Evolutionary conservation across 768 basidiomycete species (phyloP), one percentile per base, ranked within the genome.

Genomic region (Leccinum olivaceopallidum): DNA sequence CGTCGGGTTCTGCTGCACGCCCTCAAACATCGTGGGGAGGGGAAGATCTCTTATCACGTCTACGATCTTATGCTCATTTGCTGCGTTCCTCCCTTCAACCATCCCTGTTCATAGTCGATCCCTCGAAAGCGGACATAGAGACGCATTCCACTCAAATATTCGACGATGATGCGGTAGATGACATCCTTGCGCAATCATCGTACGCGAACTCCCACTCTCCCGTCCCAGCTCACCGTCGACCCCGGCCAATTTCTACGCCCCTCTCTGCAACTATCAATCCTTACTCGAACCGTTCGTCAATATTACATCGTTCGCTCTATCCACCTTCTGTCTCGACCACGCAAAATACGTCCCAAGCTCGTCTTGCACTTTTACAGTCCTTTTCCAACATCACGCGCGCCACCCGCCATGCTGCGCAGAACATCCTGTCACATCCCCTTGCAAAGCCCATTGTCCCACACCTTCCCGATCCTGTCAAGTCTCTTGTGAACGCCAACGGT

Each of bases 381-480:
- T 95, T 99, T 70, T 94, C 94, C 4, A 94, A 92, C 60, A 90
- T 99, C 61, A 98, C 97, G 0, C 85, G 92, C 53, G 90, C 92
- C 16, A 95, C 96, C 0, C 86, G 93, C 8, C 91, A 95, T 73
- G 92, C 95, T 0, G 95, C 96, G 0, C 94, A 97, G 70, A 92
- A 95, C 66, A 93, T 98, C 16, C 81, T 98, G 9, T 95, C 94
- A 0, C 96, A 98, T 70, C 95, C 96, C 0, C 84, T 98, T 28
- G 95, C 96, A 2, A 94, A 95, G 70, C 95, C 97, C 12, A 95
- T 98, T 54, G 83, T 98, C 0, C 96, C 96, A 5, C 95, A 98
- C 71, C 84, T 99, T 13, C 97, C 97, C 0, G 94, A 97, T 64
- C 95, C 96, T 0, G 94, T 98, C 48, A 85, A 84, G 64, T 94